A percentile compares a stretch with the other conserved stretches of the same genome.
Conservation (phyloP, 306 rosid species). For the Prosopis cineraria region DNA sequence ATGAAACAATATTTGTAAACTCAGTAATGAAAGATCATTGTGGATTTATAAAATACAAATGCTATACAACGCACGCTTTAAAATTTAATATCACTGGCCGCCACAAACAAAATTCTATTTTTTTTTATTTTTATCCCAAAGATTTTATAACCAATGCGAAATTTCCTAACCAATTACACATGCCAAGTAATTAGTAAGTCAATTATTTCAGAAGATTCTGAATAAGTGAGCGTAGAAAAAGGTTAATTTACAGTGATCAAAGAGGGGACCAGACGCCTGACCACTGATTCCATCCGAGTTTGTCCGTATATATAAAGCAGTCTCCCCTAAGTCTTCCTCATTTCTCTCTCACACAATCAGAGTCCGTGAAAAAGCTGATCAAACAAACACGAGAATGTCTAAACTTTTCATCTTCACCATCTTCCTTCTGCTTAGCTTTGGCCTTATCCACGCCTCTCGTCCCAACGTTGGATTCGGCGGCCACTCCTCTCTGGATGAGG, state of each 20-base stretch:
- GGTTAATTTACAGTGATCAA: neutral
- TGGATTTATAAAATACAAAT: neutral
- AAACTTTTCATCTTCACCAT: slow-evolving; percentile 52
- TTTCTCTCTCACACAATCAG: slow-evolving; percentile 14
- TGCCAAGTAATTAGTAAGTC: neutral
- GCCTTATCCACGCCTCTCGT: slow-evolving; percentile 46
- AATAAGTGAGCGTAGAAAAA: neutral
- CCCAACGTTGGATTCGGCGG: slow-evolving; percentile 24
- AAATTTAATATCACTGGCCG: neutral
- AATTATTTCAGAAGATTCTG: neutral
- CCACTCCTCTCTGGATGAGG: slow-evolving; percentile 35
- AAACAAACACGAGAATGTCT: slow-evolving; percentile 39
- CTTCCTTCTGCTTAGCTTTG: slow-evolving; percentile 53
- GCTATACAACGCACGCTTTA: neutral
- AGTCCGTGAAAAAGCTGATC: neutral
- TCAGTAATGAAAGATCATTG: too few relatives aligned
- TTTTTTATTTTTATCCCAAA: neutral
- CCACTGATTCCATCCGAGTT: neutral
- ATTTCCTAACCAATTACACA: too few relatives aligned
- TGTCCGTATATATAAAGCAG: slow-evolving; percentile 25
- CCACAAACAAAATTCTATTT: too few relatives aligned
- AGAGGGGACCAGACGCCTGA: neutral
- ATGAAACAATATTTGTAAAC: too few relatives aligned
- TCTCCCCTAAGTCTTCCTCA: slow-evolving; percentile 1
- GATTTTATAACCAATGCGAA: neutral